A percentile compares a stretch with the other conserved stretches of the same genome.
These are phyloP conservation scores for Pseudomonodictys pantanalensis DNA, from an alignment of 495 filamentous ascomycete genomes.

Conservation along the genomic window DNA sequence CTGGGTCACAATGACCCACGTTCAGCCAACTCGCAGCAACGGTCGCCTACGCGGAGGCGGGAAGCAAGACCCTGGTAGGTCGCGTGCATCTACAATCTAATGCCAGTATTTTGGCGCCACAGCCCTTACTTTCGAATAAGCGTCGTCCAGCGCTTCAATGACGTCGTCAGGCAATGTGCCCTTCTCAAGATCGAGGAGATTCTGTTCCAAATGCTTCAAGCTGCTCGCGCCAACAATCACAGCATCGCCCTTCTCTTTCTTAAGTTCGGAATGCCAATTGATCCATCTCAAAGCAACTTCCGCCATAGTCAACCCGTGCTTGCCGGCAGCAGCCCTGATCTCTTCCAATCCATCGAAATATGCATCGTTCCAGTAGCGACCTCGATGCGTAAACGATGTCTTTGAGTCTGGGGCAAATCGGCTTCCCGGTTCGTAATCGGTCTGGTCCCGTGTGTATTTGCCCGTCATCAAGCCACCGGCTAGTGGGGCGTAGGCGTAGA, in stretches of 20 bases:
- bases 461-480: conserved; percentile 53
- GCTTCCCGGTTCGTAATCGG: conserved; percentile 42
- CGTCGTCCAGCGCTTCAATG: conserved; percentile 30
- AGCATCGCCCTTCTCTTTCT: conserved; percentile 42
- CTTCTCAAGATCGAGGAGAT: conserved; percentile 43
- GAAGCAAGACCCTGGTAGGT: too few relatives aligned
- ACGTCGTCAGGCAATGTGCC: conserved; percentile 43
- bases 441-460: conserved; percentile 39
- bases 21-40: too few relatives aligned
- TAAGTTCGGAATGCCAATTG: conserved; percentile 45
- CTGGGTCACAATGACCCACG: too few relatives aligned
- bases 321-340: conserved; percentile 45
- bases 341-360: conserved; percentile 51
- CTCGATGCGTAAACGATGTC: conserved; percentile 44
- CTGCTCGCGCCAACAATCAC: conserved; percentile 47
- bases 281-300: conserved; percentile 53
- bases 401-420: conserved; percentile 46
- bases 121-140: conserved; percentile 13
- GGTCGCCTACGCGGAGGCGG: too few relatives aligned
- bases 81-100: too few relatives aligned
- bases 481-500: conserved; percentile 53
- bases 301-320: conserved; percentile 45
- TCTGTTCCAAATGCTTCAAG: conserved; percentile 39
- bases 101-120: conserved; percentile 15
- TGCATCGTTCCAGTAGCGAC: conserved; percentile 48